A percentile compares a stretch with the other conserved stretches of the same genome.
Evolutionary conservation across 208 protist genomes (phyloP).

Genomic region (Wallacemonas sp.): DNA sequence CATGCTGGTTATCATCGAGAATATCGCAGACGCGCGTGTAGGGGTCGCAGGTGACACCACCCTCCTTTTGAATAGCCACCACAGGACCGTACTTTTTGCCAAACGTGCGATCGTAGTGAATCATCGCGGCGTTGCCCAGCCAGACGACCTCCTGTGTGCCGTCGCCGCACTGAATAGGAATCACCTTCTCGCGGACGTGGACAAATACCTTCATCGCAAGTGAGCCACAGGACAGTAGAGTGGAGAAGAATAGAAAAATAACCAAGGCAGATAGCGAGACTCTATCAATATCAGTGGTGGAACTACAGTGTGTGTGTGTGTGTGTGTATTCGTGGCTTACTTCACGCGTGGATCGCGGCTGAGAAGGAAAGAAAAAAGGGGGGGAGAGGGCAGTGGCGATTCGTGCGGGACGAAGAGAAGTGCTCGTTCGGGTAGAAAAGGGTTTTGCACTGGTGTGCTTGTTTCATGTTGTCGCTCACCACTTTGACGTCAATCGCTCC

Average conservation of each 20-base stretch:
- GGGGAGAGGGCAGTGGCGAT: not conserved
- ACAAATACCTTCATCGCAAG: slow-evolving; percentile 75
- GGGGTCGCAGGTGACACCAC: slow-evolving; percentile 73
- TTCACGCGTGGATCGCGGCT: too few relatives aligned
- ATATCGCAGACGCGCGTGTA: slow-evolving; percentile 71
- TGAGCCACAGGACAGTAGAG: not conserved
- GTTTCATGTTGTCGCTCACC: too few relatives aligned
- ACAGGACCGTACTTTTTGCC: slow-evolving; percentile 67
- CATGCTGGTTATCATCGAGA: slow-evolving; percentile 83
- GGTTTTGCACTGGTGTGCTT: too few relatives aligned
- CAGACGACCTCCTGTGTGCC: slow-evolving; percentile 83
- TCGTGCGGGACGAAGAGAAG: too few relatives aligned
- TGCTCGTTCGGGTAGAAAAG: too few relatives aligned
- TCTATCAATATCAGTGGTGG: too few relatives aligned
- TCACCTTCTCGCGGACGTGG: slow-evolving; percentile 85
- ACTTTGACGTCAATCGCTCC: too few relatives aligned
- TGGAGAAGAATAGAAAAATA: not conserved
- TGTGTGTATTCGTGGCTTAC: too few relatives aligned
- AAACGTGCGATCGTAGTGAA: slow-evolving; percentile 86
- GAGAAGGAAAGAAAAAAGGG: not conserved
- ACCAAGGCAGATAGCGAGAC: not conserved
- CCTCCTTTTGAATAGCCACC: slow-evolving; percentile 79
- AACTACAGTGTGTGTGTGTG: too few relatives aligned
- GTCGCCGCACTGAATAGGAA: slow-evolving; percentile 82
- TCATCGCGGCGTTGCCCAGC: slow-evolving; percentile 87